A percentile compares a stretch with the other conserved stretches of the same genome.
Conservation (phyloP, 169 alveolate species). For the Cryptosporidium tyzzeri region DNA sequence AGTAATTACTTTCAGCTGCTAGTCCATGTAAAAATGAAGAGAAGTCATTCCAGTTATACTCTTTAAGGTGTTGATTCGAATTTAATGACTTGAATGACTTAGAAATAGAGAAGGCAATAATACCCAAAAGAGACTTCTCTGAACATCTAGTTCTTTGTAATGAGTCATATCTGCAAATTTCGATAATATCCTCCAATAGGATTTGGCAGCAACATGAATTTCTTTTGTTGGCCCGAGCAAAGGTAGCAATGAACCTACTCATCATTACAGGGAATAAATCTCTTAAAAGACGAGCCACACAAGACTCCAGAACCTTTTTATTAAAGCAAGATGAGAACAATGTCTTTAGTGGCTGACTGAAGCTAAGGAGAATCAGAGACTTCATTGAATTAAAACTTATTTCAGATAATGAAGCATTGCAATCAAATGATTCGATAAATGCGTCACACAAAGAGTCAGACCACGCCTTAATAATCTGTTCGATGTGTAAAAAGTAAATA, state of each 20-base stretch:
- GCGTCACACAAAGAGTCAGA: conserved; percentile 30
- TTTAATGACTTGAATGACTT: not conserved
- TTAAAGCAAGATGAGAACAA: conserved; percentile 32
- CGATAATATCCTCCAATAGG: conserved; percentile 10
- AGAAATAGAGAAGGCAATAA: not conserved
- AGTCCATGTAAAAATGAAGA: not conserved
- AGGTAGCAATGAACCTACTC: not conserved
- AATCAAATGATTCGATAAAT: conserved; percentile 4
- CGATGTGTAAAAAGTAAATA: conserved; percentile 8
- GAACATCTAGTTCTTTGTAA: not conserved
- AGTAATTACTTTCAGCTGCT: conserved; percentile 17
- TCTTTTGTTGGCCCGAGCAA: not conserved
- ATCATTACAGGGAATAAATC: conserved; percentile 27
- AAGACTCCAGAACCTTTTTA: conserved; percentile 1
- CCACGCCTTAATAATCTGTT: conserved; percentile 44
- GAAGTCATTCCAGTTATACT: not conserved
- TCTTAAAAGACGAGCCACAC: conserved; percentile 4
- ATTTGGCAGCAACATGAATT: conserved; percentile 31
- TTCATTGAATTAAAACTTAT: not conserved
- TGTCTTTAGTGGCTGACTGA: conserved; percentile 19
- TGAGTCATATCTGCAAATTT: not conserved
- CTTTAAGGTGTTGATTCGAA: conserved; percentile 2
- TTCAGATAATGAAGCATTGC: not conserved
- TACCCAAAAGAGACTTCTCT: conserved; percentile 11
- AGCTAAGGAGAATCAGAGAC: not conserved